phyloP scores from a whole-genome alignment of 1,139 yeast genomes.

The Yamadazyma jaroonii region DNA sequence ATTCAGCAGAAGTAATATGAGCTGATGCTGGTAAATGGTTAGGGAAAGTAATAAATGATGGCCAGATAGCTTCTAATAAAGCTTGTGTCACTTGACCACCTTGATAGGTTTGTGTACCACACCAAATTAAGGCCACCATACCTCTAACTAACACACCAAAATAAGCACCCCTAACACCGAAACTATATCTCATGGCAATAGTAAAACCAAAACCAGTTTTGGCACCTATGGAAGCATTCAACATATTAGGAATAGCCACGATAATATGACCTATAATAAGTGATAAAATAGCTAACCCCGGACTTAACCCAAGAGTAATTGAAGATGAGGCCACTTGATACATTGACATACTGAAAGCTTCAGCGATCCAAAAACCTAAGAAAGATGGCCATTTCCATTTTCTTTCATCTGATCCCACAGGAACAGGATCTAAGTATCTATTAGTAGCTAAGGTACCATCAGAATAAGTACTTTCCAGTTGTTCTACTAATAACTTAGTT shows the following conservation, averaged over 20 bases:
- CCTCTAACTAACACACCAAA: slow-evolving; percentile 20
- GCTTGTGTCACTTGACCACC: slow-evolving; percentile 19
- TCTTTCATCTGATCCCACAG: slow-evolving; percentile 8
- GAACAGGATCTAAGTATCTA: slow-evolving; percentile 10
- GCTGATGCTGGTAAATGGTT: slow-evolving; percentile 25
- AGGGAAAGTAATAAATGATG: slow-evolving; percentile 16
- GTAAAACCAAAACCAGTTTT: slow-evolving; percentile 20
- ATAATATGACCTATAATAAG: slow-evolving; percentile 18
- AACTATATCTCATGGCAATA: slow-evolving; percentile 15
- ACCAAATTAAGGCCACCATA: slow-evolving; percentile 21
- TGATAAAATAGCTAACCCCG: slow-evolving; percentile 18
- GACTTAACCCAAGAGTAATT: slow-evolving; percentile 14
- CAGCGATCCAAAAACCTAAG: slow-evolving; percentile 13
- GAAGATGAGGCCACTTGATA: slow-evolving; percentile 14
- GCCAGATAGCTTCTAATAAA: slow-evolving; percentile 13
- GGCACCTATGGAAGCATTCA: slow-evolving; percentile 19
- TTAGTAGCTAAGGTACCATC: slow-evolving; percentile 11
- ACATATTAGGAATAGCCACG: slow-evolving; percentile 22
- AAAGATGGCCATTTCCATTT: slow-evolving; percentile 13
- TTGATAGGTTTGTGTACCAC: slow-evolving; percentile 22
- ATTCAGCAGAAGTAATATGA: slow-evolving; percentile 20
- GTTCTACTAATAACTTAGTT: slow-evolving; percentile 1
- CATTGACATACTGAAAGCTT: slow-evolving; percentile 14
- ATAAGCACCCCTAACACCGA: slow-evolving; percentile 16
- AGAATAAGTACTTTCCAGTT: slow-evolving; percentile 8